Percentiles rank a stretch among this genome's conserved stretches.
These are phyloP conservation scores for Colletotrichum trifolii DNA, from an alignment of 2,329 filamentous ascomycete genomes.

Conservation along the genomic window DNA sequence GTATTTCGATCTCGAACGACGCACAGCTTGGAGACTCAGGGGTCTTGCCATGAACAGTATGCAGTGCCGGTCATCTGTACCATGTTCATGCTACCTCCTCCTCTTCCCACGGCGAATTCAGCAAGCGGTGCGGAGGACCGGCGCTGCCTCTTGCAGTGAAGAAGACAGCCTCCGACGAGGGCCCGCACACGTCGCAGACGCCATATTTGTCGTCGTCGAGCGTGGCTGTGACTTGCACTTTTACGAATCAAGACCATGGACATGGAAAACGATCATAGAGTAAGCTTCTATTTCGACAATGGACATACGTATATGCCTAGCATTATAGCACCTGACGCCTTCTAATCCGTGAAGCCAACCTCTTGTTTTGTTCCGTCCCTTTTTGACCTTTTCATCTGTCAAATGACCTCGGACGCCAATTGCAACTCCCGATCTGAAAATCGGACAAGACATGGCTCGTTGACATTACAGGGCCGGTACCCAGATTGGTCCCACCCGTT, in stretches of 20 bases:
- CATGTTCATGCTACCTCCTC: too few species aligned
- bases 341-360: conserved; percentile 11
- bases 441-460: conserved; percentile 32
- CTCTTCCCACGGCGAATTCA: too few species aligned
- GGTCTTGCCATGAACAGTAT: neutral
- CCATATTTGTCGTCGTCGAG: too few species aligned
- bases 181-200: too few species aligned
- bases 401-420: neutral
- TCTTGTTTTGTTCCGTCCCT: conserved; percentile 20
- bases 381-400: conserved; percentile 15
- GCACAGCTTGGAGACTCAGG: neutral
- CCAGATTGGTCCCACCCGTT: conserved; percentile 30
- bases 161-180: too few species aligned
- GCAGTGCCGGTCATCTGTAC: too few species aligned
- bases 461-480: conserved; percentile 35
- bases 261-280: too few species aligned
- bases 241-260: too few species aligned
- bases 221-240: too few species aligned
- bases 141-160: too few species aligned
- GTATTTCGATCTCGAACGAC: too few species aligned
- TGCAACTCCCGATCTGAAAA: conserved; percentile 32
- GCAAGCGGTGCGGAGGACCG: too few species aligned
- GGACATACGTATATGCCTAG: conserved; percentile 18
- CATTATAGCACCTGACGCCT: conserved; percentile 31
- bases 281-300: conserved; percentile 16